These are phyloP conservation scores for Excoecaria agallocha DNA, from an alignment of 345 rosid species.

Conservation along the genomic window DNA sequence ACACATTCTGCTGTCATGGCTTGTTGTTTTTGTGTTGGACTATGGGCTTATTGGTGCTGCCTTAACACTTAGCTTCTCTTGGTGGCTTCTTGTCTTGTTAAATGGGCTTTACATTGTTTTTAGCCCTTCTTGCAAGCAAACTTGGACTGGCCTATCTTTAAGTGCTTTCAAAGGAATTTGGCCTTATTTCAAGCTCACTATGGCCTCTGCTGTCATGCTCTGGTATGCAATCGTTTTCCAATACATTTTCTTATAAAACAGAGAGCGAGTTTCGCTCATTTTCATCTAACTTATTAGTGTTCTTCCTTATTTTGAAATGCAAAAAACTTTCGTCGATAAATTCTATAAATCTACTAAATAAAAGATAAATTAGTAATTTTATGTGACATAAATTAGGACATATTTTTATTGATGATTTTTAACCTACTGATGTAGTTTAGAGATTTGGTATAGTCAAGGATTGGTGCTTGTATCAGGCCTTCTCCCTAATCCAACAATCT, in stretches of 20 bases:
- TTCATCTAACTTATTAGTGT: too few relatives aligned
- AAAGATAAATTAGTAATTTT: too few relatives aligned
- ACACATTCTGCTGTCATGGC: constrained; percentile 66
- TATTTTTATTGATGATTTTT: neutral
- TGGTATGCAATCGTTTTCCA: constrained; percentile 47
- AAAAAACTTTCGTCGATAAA: too few relatives aligned
- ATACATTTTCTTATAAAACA: too few relatives aligned
- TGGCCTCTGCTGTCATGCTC: constrained; percentile 84
- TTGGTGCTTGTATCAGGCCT: constrained; percentile 82
- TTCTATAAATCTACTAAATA: too few relatives aligned
- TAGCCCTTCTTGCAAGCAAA: constrained; percentile 70
- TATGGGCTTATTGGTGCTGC: constrained; percentile 81
- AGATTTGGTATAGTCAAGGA: constrained; percentile 97
- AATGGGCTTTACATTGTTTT: constrained; percentile 56
- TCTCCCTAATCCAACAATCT: constrained; percentile 63
- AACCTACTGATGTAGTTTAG: constrained; percentile 52
- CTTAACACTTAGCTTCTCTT: constrained; percentile 60
- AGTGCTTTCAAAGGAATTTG: constrained; percentile 69
- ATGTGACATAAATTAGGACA: too few relatives aligned
- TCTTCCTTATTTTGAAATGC: too few relatives aligned
- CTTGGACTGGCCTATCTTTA: constrained; percentile 77
- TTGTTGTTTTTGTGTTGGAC: constrained; percentile 46
- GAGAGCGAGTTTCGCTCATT: too few relatives aligned
- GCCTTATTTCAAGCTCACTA: constrained; percentile 92
- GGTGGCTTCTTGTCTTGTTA: constrained; percentile 67